Evolutionary conservation across 2,329 filamentous ascomycete species (phyloP).

Genomic region (Diplodia intermedia): DNA sequence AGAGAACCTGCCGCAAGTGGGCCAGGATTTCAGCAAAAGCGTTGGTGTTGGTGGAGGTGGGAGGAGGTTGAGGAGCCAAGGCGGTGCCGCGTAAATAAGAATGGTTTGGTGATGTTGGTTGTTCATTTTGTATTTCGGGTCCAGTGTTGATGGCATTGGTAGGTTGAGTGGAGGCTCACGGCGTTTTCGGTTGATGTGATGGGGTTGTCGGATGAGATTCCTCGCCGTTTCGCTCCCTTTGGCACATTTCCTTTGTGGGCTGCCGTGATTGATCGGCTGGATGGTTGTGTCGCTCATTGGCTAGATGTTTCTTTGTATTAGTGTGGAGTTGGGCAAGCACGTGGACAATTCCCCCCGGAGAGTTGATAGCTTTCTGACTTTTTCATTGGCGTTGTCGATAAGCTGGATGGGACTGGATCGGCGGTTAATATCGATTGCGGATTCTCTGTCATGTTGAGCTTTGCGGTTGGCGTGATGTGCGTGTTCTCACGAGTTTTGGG

Average conservation of each 20-base stretch:
- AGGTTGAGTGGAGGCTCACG: neutral
- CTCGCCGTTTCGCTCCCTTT: neutral
- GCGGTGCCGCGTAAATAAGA: constrained; percentile 4
- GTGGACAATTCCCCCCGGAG: neutral
- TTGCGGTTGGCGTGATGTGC: neutral
- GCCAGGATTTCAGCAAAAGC: constrained; percentile 49
- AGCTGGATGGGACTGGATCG: neutral
- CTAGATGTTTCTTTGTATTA: neutral
- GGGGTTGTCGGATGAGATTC: neutral
- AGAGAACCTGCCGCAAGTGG: constrained; percentile 47
- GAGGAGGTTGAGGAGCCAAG: constrained; percentile 30
- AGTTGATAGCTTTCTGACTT: neutral
- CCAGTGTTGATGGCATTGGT: neutral
- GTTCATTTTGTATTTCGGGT: neutral
- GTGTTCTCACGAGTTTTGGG: neutral
- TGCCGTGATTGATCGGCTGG: neutral
- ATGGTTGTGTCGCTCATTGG: neutral
- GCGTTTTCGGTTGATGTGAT: neutral
- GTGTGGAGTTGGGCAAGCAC: neutral
- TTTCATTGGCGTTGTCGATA: neutral
- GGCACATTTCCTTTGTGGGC: neutral
- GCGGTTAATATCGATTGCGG: neutral
- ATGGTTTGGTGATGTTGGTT: neutral
- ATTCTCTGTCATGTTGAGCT: neutral
- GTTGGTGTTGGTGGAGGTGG: constrained; percentile 40